Percentiles rank a stretch among this genome's conserved stretches.
These are phyloP conservation scores for Iris macrosiphon DNA, from an alignment of 106 monocot genomes.

Conservation along the genomic window DNA sequence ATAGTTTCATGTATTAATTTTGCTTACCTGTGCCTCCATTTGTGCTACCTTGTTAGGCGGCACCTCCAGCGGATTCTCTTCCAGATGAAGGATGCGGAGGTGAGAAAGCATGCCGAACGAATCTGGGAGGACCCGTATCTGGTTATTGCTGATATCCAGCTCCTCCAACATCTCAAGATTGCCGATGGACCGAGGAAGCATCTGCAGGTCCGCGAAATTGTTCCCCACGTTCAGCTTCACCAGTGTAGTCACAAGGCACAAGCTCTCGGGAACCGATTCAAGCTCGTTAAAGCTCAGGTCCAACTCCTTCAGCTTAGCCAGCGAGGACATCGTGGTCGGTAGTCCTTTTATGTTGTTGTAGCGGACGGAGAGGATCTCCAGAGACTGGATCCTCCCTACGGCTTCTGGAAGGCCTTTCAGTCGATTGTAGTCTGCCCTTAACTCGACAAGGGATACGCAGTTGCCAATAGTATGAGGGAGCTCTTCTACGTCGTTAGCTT, in stretches of 20 bases:
- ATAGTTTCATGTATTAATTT: not conserved
- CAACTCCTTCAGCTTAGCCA: conserved; percentile 15
- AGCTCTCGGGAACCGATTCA: conserved; percentile 16
- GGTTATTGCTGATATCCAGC: conserved; percentile 19
- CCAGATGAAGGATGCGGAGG: conserved; percentile 13
- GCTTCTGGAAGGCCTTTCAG: conserved; percentile 32
- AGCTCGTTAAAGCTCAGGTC: conserved; percentile 25
- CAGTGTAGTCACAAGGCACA: conserved; percentile 19
- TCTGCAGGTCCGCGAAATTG: conserved; percentile 16
- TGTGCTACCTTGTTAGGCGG: conserved; percentile 10
- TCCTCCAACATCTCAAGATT: conserved; percentile 25
- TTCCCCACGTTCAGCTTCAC: conserved; percentile 15
- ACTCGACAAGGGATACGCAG: conserved; percentile 22
- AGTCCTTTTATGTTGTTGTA: conserved; percentile 21
- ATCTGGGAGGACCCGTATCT: conserved; percentile 17
- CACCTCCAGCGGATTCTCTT: conserved; percentile 19
- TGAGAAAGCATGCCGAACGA: conserved; percentile 23
- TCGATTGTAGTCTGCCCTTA: conserved; percentile 24
- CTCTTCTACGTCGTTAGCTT: conserved; percentile 29
- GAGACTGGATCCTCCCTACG: conserved; percentile 15
- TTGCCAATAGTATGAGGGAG: conserved; percentile 25
- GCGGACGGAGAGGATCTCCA: conserved; percentile 19
- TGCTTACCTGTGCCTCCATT: conserved; percentile 20
- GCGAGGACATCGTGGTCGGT: conserved; percentile 14
- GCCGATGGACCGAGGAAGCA: conserved; percentile 12